phyloP scores from a whole-genome alignment of 371 early-diverging fungal species.

The Smittium mucronatum region DNA sequence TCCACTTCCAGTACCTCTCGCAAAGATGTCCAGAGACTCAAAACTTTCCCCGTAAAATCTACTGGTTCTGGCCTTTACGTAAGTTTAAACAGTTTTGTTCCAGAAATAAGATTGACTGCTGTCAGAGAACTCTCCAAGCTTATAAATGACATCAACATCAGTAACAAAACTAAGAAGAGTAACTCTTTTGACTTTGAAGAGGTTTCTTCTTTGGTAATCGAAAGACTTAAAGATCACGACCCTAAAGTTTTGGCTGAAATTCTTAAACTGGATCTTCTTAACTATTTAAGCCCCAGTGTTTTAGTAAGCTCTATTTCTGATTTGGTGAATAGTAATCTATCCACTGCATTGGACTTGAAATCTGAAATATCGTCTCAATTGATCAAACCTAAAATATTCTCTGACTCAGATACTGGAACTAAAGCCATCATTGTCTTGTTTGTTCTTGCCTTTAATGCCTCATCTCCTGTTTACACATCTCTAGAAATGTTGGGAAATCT shows the following conservation, averaged over 20 bases:
- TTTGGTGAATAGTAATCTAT: neutral
- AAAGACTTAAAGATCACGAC: neutral
- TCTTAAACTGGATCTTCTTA: neutral
- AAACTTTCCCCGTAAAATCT: conserved; percentile 7
- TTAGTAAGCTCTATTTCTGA: neutral
- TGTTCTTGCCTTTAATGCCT: neutral
- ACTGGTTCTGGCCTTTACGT: conserved; percentile 26
- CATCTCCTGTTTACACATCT: neutral
- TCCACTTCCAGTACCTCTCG: neutral
- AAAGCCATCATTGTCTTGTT: neutral
- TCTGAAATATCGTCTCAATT: neutral
- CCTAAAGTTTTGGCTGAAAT: neutral
- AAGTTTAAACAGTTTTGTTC: conserved; percentile 25
- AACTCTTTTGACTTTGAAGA: neutral
- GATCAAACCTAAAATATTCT: neutral
- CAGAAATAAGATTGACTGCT: conserved; percentile 22
- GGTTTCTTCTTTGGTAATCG: neutral
- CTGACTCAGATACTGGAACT: neutral
- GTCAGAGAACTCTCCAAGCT: conserved; percentile 1
- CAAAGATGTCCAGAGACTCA: neutral
- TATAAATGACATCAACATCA: neutral
- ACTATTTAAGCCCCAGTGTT: neutral
- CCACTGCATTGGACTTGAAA: neutral
- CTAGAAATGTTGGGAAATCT: neutral
- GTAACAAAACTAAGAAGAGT: neutral